Base-by-base conservation (phyloP, 2,329 filamentous ascomycete species). In the Fusarium sp. region DNA sequence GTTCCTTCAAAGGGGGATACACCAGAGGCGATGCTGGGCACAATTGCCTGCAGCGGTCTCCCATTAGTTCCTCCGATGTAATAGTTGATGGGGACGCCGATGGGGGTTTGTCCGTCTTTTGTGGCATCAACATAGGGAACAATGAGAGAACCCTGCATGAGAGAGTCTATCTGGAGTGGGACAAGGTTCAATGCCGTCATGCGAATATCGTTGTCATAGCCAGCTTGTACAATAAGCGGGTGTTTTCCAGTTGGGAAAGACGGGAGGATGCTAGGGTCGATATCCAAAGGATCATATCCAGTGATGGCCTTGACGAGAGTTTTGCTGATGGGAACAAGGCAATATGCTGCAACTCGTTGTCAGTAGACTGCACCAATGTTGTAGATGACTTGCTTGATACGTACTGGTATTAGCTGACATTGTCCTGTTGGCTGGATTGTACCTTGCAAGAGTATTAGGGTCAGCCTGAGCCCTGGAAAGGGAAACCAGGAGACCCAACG, bases 381-480 rank as follows among this genome's bases (percentile, higher is more conserved):
- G 0, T 15, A 3, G 13, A 8, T 11, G 0, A 7, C 15, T 7
- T 6, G 6, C 12, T 50, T 8, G 0, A 17, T 27, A 67, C 64
- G 17, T 53, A 67, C 64, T 67, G 14, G n/a, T n/a, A 4, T 67
- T 67, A 5, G 20, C 37, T 11, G 64, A 67, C 55, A 67, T 67
- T 42, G 64, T 67, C 37, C 64, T 42, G 6, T 67, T 67, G 8
- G 62, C 55, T 23, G 62, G 64, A 23, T 67, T 67, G 32, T 67
- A 67, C 17, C 49, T 67, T 4, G 64, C 62, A 5, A 67, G 30
- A 4, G 44, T 61, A 13, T 67, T 67, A 5, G 55, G 62, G 7
- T 41, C 62, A 35, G 62, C 64, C 30, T 67, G 64, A 6, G 64
- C 49, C 9, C 12, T 9, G 13, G 18, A 32, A 12, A 48, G 10